Percentiles rank a stretch among this genome's conserved stretches.
phyloP scores from a whole-genome alignment of 768 basidiomycete genomes.

The Fistulinella prunicolor region DNA sequence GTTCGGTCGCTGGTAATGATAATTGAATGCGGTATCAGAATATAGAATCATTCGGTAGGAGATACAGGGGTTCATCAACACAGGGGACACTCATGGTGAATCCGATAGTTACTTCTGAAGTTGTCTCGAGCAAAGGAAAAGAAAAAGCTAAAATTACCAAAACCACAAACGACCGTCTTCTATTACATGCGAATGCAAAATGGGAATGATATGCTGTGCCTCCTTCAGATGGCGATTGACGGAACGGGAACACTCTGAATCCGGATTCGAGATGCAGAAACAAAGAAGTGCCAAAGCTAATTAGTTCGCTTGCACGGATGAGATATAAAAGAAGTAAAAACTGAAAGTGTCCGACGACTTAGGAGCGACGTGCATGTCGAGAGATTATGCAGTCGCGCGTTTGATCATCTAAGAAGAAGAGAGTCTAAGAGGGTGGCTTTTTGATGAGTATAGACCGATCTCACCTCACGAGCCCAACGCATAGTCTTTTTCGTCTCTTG shows the following conservation, averaged over 20 bases:
- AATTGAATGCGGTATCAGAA: conserved; percentile 1
- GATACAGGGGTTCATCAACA: conserved; percentile 15
- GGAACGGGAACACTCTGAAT: conserved; percentile 19
- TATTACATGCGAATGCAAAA: conserved; percentile 57
- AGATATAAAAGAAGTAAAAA: conserved; percentile 32
- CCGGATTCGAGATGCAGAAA: conserved; percentile 14
- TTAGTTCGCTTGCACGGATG: conserved; percentile 51
- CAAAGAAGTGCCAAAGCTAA: conserved; percentile 17
- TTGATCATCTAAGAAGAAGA: conserved; percentile 63
- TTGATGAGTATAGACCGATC: conserved; percentile 15
- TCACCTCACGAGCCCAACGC: conserved; percentile 91
- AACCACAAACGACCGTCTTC: conserved; percentile 38
- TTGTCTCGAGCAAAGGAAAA: conserved; percentile 2
- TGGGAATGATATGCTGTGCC: conserved; percentile 50
- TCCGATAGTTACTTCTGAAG: conserved; percentile 15
- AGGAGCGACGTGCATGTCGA: conserved; percentile 8
- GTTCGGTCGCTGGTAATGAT: not conserved
- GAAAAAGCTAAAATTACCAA: conserved; percentile 24
- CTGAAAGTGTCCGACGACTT: conserved; percentile 27
- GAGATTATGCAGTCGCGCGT: conserved; percentile 66
- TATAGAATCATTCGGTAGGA: conserved; percentile 8
- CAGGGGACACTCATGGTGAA: conserved; percentile 1
- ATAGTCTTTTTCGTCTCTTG: conserved; percentile 83
- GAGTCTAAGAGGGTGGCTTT: not conserved
- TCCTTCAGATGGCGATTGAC: conserved; percentile 67